Conservation (phyloP, 495 filamentous ascomycete genomes). For the Tetracladium marchalianum region DNA sequence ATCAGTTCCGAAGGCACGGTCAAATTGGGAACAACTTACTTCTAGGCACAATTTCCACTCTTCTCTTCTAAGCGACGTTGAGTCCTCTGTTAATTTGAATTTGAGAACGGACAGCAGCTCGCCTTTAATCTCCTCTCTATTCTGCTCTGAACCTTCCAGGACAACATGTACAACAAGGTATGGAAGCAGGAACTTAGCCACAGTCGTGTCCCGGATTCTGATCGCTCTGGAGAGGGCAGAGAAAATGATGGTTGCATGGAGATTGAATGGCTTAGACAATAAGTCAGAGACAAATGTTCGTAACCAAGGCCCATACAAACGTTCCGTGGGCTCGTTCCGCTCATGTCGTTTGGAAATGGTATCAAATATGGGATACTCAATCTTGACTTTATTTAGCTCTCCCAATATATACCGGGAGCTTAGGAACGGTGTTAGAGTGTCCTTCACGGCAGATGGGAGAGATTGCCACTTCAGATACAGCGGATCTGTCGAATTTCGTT, state of each 20-base stretch:
- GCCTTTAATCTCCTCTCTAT: slow-evolving; percentile 53
- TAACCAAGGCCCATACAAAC: slow-evolving; percentile 65
- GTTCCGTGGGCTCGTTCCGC: slow-evolving; percentile 2
- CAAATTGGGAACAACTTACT: slow-evolving; percentile 35
- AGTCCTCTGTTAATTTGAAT: slow-evolving; percentile 44
- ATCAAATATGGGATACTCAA: slow-evolving; percentile 69
- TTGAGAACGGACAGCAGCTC: slow-evolving; percentile 66
- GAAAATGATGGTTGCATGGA: slow-evolving; percentile 66
- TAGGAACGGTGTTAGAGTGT: slow-evolving; percentile 75
- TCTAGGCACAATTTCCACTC: slow-evolving; percentile 73
- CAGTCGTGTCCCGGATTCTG: slow-evolving; percentile 69
- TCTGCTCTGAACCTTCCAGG: slow-evolving; percentile 52
- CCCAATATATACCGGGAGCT: slow-evolving; percentile 71
- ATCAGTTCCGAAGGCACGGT: not conserved
- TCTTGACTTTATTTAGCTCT: slow-evolving; percentile 39
- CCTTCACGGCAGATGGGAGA: slow-evolving; percentile 63
- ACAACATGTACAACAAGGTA: slow-evolving; percentile 74
- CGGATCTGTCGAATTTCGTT: not conserved
- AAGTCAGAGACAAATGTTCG: slow-evolving; percentile 71
- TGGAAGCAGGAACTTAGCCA: slow-evolving; percentile 77
- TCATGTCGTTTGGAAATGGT: slow-evolving; percentile 29
- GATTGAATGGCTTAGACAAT: slow-evolving; percentile 58
- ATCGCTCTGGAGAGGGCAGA: slow-evolving; percentile 70
- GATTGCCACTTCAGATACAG: slow-evolving; percentile 59
- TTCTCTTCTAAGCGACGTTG: slow-evolving; percentile 43